A percentile compares a stretch with the other conserved stretches of the same genome.
Conservation (phyloP, 768 basidiomycete genomes). For the Terana coerulea region DNA sequence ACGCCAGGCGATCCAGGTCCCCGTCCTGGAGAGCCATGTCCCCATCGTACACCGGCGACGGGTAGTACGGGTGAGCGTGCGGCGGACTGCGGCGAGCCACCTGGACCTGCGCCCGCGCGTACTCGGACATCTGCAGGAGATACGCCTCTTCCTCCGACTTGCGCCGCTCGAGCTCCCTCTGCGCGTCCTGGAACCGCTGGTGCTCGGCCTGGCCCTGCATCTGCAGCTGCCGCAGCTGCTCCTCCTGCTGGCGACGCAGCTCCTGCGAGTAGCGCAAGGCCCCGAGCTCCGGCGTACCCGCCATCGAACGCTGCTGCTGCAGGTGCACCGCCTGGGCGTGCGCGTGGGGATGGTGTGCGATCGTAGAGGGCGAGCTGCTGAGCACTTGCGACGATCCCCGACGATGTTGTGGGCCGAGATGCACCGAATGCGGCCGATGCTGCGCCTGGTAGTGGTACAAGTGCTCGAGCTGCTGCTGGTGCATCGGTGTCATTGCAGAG, state of each 20-base stretch:
- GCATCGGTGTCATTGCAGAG: slow-evolving; percentile 74
- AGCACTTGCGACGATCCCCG: slow-evolving; percentile 30
- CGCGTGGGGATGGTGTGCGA: slow-evolving; percentile 30
- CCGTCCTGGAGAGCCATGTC: slow-evolving; percentile 8
- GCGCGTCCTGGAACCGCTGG: slow-evolving; percentile 33
- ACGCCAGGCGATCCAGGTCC: slow-evolving; percentile 11
- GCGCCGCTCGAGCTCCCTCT: slow-evolving; percentile 27
- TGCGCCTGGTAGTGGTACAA: slow-evolving; percentile 33
- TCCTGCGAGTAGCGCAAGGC: slow-evolving; percentile 41
- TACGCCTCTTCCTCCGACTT: slow-evolving; percentile 33
- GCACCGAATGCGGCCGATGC: slow-evolving; percentile 31
- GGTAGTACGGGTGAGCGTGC: slow-evolving; percentile 27
- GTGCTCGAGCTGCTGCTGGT: slow-evolving; percentile 41
- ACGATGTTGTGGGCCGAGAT: slow-evolving; percentile 31
- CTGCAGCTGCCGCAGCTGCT: slow-evolving; percentile 30
- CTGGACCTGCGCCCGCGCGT: slow-evolving; percentile 17
- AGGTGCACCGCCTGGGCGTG: slow-evolving; percentile 17
- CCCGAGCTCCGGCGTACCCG: not conserved
- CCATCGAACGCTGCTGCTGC: slow-evolving; percentile 11
- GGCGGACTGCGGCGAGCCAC: slow-evolving; percentile 22
- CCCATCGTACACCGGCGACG: slow-evolving; percentile 20
- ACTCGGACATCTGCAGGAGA: slow-evolving; percentile 35
- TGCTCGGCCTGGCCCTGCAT: slow-evolving; percentile 40
- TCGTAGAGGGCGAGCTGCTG: slow-evolving; percentile 44
- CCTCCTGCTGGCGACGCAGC: slow-evolving; percentile 42